Evolutionary conservation across 2,329 filamentous ascomycete genomes (phyloP).

Genomic region (Nothophaeocryptopus gaeumannii): DNA sequence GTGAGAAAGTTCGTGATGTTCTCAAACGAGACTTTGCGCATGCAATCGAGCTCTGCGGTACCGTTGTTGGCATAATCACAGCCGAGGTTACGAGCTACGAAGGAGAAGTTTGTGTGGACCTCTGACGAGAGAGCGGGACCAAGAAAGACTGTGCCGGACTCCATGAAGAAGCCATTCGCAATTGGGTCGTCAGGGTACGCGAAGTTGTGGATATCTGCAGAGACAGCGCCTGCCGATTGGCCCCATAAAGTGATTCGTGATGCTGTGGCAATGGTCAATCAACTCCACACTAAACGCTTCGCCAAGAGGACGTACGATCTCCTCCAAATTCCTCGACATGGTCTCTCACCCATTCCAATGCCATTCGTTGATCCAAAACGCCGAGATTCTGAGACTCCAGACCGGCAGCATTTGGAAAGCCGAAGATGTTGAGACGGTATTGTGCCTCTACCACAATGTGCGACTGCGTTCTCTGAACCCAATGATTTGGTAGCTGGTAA

Average conservation of each 20-base stretch:
- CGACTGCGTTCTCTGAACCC: constrained; percentile 1
- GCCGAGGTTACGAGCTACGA: constrained; percentile 37
- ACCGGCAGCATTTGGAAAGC: constrained; percentile 57
- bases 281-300: too few relatives aligned
- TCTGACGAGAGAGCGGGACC: too few relatives aligned
- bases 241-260: constrained; percentile 25
- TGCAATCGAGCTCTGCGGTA: constrained; percentile 37
- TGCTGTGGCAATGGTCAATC: constrained; percentile 22
- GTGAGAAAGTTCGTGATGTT: constrained; percentile 5
- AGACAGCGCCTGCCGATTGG: constrained; percentile 16
- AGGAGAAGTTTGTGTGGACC: constrained; percentile 38
- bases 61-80: constrained; percentile 29
- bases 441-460: constrained; percentile 57
- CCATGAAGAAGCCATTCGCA: constrained; percentile 36
- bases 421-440: constrained; percentile 63
- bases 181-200: constrained; percentile 37
- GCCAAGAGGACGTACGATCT: constrained; percentile 18
- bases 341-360: constrained; percentile 51
- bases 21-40: constrained; percentile 30
- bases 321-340: constrained; percentile 54
- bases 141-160: constrained; percentile 22
- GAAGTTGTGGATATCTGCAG: constrained; percentile 31
- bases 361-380: constrained; percentile 53
- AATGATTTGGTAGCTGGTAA: constrained; percentile 42
- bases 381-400: constrained; percentile 44